Base-by-base conservation (phyloP, 306 rosid genomes). In the Albizia julibrissin region DNA sequence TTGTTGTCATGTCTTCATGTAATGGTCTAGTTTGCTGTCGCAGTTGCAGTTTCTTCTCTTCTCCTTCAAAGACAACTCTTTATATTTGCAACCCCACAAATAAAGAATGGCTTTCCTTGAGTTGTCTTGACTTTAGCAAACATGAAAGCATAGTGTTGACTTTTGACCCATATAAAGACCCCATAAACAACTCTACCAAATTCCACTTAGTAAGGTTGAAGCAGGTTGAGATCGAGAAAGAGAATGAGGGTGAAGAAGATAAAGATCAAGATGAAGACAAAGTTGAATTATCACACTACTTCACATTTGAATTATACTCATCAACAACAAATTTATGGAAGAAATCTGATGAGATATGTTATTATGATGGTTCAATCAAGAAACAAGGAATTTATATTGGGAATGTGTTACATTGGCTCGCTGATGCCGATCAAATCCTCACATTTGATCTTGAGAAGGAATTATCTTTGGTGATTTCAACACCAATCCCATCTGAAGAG, bases 51-150 rank as follows among this genome's bases (percentile, higher is more conserved):
- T 87, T 21, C 47, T 18, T 26, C 10, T 11, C 49, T 69, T 69
- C 89, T 34, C 79, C 79, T 49, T 67, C 11, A 11, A 50, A 81
- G 4, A 89, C 91, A 2, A 56, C 58, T 34, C 34, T 92, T 8
- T 92, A 92, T 77, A 70, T 92, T 40, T 92, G 94, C 76, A 92
- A 92, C 79, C 97, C 97, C 76, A 79, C 69, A 15, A 83, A 66
- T 43, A 88, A 24, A 85, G 83, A 88, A 0, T 87, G 86, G 85
- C 77, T 87, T 65, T 84, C 61, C 6, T 49, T 90, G 61, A 46
- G 78, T 13, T 87, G 80, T 72, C 34, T 77, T 44, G 33, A 29
- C 12, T 64, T 19, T 44, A 62, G 77, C 14, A 81, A 34, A 15
- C 44, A 46, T 6, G 86, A 81, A 44, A 86, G 65, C 67, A 74